Percentiles rank a stretch among this genome's conserved stretches.
These are phyloP conservation scores for Salvia splendens DNA, from an alignment of 257 asterid genomes.

Conservation along the genomic window DNA sequence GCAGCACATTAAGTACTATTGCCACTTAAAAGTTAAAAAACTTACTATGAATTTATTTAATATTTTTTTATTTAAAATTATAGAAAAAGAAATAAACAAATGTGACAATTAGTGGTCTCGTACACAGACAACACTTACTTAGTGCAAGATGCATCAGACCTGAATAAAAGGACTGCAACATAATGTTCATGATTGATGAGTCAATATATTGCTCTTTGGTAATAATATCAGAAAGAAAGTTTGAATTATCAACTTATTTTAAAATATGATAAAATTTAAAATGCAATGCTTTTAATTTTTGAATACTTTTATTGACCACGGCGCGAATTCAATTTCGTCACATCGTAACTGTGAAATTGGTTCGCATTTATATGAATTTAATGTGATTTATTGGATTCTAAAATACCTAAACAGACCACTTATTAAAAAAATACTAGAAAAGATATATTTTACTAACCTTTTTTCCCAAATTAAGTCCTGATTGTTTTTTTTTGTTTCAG, in stretches of 20 bases:
- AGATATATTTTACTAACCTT: background rate
- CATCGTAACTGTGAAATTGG: background rate
- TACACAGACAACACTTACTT: slow-evolving; percentile 3
- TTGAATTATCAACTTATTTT: background rate
- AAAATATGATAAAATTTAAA: background rate
- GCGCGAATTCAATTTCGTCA: background rate
- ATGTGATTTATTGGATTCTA: background rate
- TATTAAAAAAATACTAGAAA: background rate
- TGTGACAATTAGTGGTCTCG: slow-evolving; percentile 8
- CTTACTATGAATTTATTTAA: too few species aligned
- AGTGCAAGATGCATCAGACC: slow-evolving; percentile 34
- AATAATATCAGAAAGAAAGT: background rate
- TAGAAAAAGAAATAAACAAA: background rate
- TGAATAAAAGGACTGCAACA: background rate
- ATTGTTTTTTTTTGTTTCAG: too few species aligned
- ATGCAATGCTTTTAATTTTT: background rate
- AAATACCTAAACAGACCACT: background rate
- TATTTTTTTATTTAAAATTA: too few species aligned
- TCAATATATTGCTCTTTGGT: background rate
- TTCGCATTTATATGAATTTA: slow-evolving; percentile 3
- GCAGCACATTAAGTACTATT: too few species aligned
- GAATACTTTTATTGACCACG: background rate
- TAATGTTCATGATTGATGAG: slow-evolving; percentile 24
- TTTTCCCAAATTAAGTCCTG: background rate
- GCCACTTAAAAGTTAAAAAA: too few species aligned